Conservation (phyloP, 2,329 filamentous ascomycete genomes). For the Fusarium anthophilum region DNA sequence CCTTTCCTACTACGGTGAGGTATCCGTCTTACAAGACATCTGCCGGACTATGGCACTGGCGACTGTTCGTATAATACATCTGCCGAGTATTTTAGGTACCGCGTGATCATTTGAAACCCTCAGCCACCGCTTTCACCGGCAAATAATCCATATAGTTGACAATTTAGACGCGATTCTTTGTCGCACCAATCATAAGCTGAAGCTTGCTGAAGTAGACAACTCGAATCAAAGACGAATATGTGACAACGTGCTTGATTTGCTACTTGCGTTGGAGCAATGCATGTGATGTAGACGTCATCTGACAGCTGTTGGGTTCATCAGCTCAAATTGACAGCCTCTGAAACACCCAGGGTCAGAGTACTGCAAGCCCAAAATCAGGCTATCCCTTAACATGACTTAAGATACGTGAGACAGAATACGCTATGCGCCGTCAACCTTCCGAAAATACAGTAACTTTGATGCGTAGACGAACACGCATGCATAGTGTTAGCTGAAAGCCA, state of each 20-base stretch:
- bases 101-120: background rate
- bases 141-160: fast-evolving
- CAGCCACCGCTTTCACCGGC: background rate
- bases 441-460: fast-evolving
- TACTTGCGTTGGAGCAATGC: fast-evolving
- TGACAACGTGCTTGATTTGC: background rate
- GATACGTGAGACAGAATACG: no score
- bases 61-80: background rate
- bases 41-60: fast-evolving
- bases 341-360: no score
- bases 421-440: fast-evolving
- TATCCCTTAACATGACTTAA: fast-evolving
- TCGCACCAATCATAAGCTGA: background rate
- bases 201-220: background rate
- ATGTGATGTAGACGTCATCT: background rate
- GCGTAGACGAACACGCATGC: fast-evolving
- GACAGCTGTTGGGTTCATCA: background rate
- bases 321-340: no score
- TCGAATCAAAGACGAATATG: background rate
- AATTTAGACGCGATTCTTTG: fast-evolving
- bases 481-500: fast-evolving
- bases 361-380: no score
- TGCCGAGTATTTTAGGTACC: background rate
- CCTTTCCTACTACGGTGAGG: background rate
- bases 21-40: background rate